Evolutionary conservation across 2,329 filamentous ascomycete species (phyloP), one percentile per base, ranked within the genome.

Genomic region (Cladophialophora psammophila): DNA sequence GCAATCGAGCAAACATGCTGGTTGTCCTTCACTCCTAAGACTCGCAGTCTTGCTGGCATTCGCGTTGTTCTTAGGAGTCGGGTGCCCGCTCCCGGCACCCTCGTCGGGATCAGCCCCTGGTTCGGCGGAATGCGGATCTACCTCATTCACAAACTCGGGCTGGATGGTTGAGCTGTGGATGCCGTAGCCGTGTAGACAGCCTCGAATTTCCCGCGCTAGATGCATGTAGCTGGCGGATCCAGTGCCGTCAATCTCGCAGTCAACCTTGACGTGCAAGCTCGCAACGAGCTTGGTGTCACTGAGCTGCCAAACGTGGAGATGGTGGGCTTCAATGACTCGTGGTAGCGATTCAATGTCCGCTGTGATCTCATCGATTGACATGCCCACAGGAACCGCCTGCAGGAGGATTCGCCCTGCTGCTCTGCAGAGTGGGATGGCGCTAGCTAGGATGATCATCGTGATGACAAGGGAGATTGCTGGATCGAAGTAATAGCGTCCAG

Each of bases 101-200:
- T 67, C 66, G 26, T 57, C 60, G 50, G 63, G 61, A n/a, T 65
- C 69, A n/a, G 56, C 45, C 12, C 64, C 36, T 7, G 59, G 63
- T 5, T 55, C 55, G 9, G 52, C 64, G 53, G 70, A 53, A 63
- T 69, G 62, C 8, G 35, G 55, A 5, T 40, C 38, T 9, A 38
- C 42, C 26, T 56, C 40, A 61, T 61, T 18, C 26, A 72, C 36
- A 56, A 84, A 99, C 78, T 99, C 95, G 5, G 95, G 95, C 79
- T 99, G 95, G 73, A 99, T 98, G 12, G 95, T 99, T 40, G 93
- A 94, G 42, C 92, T 96, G 82, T 99, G 95, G 71, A 99, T 98
- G 64, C 95, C 94, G 74, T 96, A 97, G 40, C 88, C 94, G 78
- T 99, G 95, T 2, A 99, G 88, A 75, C 95, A 99, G 75, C 90